Evolutionary conservation across 73 alveolate genomes (phyloP).

Genomic region (Stentor roeselii): DNA sequence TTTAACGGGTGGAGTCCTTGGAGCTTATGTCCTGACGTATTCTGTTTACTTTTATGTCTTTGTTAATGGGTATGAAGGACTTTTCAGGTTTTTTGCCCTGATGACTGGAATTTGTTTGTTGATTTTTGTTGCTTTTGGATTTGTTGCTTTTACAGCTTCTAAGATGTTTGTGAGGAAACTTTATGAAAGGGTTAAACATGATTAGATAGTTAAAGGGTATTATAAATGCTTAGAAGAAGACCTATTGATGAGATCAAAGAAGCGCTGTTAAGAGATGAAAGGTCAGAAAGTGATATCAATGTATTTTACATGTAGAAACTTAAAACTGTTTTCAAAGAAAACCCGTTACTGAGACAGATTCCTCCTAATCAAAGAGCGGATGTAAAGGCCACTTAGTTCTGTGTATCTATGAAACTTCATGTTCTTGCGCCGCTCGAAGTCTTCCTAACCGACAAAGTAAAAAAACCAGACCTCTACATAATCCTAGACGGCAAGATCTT

Average conservation of each 20-base stretch:
- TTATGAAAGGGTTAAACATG: neutral
- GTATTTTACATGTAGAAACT: slow-evolving; percentile 6
- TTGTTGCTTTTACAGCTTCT: neutral
- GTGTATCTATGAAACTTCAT: neutral
- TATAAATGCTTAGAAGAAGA: slow-evolving; percentile 11
- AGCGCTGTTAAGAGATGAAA: neutral
- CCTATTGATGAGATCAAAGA: slow-evolving; percentile 26
- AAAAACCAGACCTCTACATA: slow-evolving; percentile 12
- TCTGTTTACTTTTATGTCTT: slow-evolving; percentile 1
- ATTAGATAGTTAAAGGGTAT: too few relatives aligned
- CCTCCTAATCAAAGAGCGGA: slow-evolving; percentile 22
- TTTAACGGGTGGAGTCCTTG: neutral
- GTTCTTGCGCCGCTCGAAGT: neutral
- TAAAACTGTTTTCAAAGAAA: slow-evolving; percentile 9
- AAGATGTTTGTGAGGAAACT: neutral
- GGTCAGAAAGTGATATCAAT: neutral
- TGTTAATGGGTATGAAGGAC: neutral
- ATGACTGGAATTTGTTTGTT: neutral
- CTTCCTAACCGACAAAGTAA: neutral
- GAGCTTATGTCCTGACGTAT: neutral
- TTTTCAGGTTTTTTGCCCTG: neutral
- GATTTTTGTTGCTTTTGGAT: neutral
- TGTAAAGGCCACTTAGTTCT: neutral
- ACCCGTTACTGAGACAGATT: neutral
- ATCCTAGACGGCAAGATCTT: neutral